phyloP scores from a whole-genome alignment of 2,329 filamentous ascomycete genomes.

The Arthroderma uncinatum region DNA sequence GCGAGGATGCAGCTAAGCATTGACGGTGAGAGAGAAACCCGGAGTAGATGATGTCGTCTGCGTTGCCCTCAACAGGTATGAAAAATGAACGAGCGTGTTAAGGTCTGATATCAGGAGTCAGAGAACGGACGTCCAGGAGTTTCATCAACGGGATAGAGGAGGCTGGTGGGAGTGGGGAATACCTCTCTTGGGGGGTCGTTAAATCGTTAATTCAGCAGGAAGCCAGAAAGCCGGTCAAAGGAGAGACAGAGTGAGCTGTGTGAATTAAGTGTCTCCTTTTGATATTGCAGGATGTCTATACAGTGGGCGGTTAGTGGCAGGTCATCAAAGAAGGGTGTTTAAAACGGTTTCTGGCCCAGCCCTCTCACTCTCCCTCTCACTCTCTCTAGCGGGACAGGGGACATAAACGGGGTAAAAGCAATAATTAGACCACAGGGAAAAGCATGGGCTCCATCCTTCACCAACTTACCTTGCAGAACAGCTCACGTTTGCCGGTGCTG shows the following conservation, averaged over 20 bases:
- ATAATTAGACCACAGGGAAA: not conserved
- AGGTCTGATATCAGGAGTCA: not conserved
- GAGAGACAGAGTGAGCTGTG: not conserved
- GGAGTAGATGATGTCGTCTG: conserved; percentile 1
- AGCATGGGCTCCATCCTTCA: not conserved
- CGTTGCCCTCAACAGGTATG: not conserved
- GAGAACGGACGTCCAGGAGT: not conserved
- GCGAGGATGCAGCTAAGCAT: not conserved
- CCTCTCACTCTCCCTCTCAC: too few relatives aligned
- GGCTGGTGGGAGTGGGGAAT: not conserved
- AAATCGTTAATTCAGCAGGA: conserved; percentile 3
- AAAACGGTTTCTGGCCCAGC: too few relatives aligned
- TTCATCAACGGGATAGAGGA: not conserved
- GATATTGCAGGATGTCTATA: too few relatives aligned
- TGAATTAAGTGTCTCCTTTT: not conserved
- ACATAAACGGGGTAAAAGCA: not conserved
- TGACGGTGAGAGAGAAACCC: not conserved
- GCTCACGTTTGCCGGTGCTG: not conserved
- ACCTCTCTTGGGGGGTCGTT: not conserved
- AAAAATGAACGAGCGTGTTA: not conserved
- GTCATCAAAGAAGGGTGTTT: too few relatives aligned
- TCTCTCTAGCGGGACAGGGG: too few relatives aligned
- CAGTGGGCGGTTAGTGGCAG: too few relatives aligned
- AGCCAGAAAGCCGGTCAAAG: not conserved
- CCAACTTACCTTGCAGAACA: not conserved